Evolutionary conservation across 768 basidiomycete species (phyloP), one percentile per base, ranked within the genome.

Genomic region (Serpula lacrymans): DNA sequence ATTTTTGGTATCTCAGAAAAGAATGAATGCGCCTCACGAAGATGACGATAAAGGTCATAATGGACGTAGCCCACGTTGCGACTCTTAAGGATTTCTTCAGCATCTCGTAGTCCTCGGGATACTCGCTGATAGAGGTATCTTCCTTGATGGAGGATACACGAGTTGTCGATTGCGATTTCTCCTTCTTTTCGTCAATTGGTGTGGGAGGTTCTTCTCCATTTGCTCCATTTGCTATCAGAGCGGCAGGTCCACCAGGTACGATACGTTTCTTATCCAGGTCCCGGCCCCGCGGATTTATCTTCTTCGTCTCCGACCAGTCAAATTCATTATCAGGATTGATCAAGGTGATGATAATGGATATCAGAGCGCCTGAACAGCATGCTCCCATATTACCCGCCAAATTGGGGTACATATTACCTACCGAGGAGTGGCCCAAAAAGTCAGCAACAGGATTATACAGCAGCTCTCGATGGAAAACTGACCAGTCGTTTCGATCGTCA

Each of bases 301-400:
- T 43, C 24, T 48, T 49, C 13, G 48, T 49, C n/a, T 33, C 46
- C 21, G 46, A 48, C 46, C 49, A 50, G 38, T 50, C 49, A 23
- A 50, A 48, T 12, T 40, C 42, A 11, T 50, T 48, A 37, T 50
- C 49, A n/a, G 48, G 46, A 20, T 48, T 50, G 25, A 50, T 48
- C 31, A 49, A 42, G 10, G 48, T 49, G 38, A 49, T 20, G 8
- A 49, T 29, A 1, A 33, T 43, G 21, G 49, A 48, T 28, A 50
- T 50, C 22, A 50, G 31, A 12, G 42, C 37, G 10, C 49, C 49
- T 6, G 49, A 40, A 34, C 46, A 48, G 36, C 49, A 50, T 30
- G 49, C 37, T 7, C 49, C 46, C 39, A 50, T 23, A 34, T 48
- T 50, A 12, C 46, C 49, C 11, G 48, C 46, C 30, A 49, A 30